Evolutionary conservation across 148 eudicot species (phyloP), one percentile per base, ranked within the genome.

Genomic region (Persicaria maculosa): DNA sequence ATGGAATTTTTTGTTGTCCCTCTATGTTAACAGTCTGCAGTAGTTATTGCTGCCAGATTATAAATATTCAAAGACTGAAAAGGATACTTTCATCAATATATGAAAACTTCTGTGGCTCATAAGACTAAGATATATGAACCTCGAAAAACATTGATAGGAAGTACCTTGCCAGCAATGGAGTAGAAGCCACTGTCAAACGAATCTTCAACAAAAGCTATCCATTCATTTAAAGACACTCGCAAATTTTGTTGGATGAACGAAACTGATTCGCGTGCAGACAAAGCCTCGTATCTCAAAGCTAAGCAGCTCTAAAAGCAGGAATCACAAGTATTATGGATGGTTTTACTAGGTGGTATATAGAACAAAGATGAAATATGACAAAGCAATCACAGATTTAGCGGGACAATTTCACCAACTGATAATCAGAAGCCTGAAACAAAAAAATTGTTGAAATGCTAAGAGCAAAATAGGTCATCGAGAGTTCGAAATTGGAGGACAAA

Each of bases 251-350:
- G 78, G 72, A 43, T 69, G 47, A 74, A 14, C 47, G 88, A 65
- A 79, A 71, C 79, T 9, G 84, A 71, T 40, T 91, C 86, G 43
- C 97, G 87, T 80, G 88, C 73, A 76, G 79, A 61, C 78, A 94
- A 76, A 68, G 88, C 97, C 81, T 91, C 98, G 69, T 91, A 94
- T 81, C 97, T 88, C 86, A 94, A 73, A 17, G 95, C 91, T 85
- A 94, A 84, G 81, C 95, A 91, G 81, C 90, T 91, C 98, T 93
- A 81, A 40, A 50, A 36, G 73, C 59, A 54, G 45, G 14, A 72
- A 52, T 70, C 22, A 76, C 12, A 15, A 65, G 31, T 54, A 75
- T 12, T 58, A 12, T 1, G 0, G 19, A 16, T 20, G 40, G 15
- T 22, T 59, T 22, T 9, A 59, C 11, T 22, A 22, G 4, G 43